Conservation (phyloP, 345 rosid genomes). For the Moricandia moricandioides region DNA sequence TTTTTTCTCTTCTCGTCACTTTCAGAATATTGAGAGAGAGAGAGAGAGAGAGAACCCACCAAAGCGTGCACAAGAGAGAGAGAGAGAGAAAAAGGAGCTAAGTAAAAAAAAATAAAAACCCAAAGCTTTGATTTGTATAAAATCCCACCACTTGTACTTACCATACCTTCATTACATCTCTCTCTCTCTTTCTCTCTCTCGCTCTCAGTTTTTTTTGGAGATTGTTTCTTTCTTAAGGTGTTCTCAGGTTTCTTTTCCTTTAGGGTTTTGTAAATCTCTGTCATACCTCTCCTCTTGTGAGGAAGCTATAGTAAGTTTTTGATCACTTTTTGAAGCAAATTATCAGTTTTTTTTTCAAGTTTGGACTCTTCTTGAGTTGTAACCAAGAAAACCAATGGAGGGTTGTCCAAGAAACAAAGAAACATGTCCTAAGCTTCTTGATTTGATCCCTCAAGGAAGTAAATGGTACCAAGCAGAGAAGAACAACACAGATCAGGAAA, state of each 20-base stretch:
- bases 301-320: not conserved
- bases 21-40: constrained; percentile 27
- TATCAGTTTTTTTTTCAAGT: not conserved
- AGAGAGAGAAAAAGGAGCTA: not conserved
- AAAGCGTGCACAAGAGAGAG: constrained; percentile 36
- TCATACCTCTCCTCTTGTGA: constrained; percentile 9
- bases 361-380: constrained; percentile 5
- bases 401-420: constrained; percentile 49
- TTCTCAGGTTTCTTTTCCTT: constrained; percentile 13
- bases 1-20: constrained; percentile 29
- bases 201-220: constrained; percentile 21
- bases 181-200: constrained; percentile 12
- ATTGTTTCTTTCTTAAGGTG: constrained; percentile 1
- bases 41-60: constrained; percentile 20
- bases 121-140: constrained; percentile 32
- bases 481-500: constrained; percentile 52
- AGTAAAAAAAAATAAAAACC: not conserved
- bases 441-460: constrained; percentile 61
- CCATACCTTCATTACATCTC: constrained; percentile 25
- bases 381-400: constrained; percentile 41
- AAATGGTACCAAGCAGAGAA: constrained; percentile 40
- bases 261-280: constrained; percentile 23
- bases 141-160: constrained; percentile 28
- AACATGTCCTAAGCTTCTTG: constrained; percentile 55
- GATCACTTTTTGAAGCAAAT: not conserved